Conservation (phyloP, 1,139 yeast genomes). For the Taiozyma onychis region DNA sequence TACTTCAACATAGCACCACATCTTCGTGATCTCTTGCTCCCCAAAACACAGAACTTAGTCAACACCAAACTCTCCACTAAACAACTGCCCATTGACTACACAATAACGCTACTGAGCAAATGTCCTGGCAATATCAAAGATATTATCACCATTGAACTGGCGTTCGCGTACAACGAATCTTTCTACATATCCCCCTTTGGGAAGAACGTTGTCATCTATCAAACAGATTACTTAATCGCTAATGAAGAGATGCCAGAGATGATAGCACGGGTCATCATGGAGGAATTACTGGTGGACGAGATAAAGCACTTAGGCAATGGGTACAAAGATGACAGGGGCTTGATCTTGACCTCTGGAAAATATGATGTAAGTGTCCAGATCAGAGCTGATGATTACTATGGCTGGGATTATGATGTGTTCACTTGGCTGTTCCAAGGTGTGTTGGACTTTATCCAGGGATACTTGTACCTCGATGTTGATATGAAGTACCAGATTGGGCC, state of each 20-base stretch:
- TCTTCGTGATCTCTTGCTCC: not conserved
- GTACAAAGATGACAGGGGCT: not conserved
- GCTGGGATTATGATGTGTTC: not conserved
- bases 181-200: constrained; percentile 6
- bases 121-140: not conserved
- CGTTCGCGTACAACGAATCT: constrained; percentile 3
- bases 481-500: not conserved
- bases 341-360: not conserved
- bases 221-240: constrained; percentile 5
- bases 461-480: not conserved
- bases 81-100: not conserved
- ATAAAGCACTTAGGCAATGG: constrained; percentile 1
- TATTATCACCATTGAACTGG: not conserved
- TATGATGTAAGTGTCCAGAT: not conserved
- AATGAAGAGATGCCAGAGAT: constrained; percentile 3
- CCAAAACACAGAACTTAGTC: not conserved
- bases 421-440: constrained; percentile 1
- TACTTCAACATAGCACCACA: not conserved
- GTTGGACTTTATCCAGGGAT: not conserved
- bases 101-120: not conserved
- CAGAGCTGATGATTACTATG: not conserved
- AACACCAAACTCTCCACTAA: not conserved
- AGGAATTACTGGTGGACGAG: constrained; percentile 3
- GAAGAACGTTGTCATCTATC: constrained; percentile 1
- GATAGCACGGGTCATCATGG: constrained; percentile 2